Base-by-base conservation (phyloP, 163 green algal species). In the Chlorella variabilis region DNA sequence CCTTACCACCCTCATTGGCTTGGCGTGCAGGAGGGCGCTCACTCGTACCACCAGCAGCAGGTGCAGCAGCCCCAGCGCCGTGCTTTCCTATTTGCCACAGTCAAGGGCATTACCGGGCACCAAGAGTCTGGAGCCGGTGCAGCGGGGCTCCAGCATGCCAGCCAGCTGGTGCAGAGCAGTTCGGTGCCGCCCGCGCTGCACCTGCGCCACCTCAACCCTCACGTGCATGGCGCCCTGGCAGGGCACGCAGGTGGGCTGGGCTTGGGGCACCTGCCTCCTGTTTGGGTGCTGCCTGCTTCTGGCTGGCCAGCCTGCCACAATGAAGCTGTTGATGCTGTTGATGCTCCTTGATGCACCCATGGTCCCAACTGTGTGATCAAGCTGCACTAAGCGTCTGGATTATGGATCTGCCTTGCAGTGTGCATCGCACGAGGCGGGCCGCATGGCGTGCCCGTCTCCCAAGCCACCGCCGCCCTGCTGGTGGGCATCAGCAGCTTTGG, bases 401-500 rank as follows among this genome's bases (percentile, higher is more conserved):
- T n/a, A n/a, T n/a, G n/a, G n/a, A n/a, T n/a, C n/a, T 71, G 36
- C 63, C 62, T 20, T 41, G 67, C 68, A 17, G 82, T 85, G 27
- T 38, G 74, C 36, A 85, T 94, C n/a, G 84, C 88, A 1, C 83
- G 90, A 7, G 89, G 90, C 29, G 89, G 87, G 2, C 75, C 83
- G 13, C 51, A 65, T 25, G 85, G 80, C 31, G 36, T 91, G 76
- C 80, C 87, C 21, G 27, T 48, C 13, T 11, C 45, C 17, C 48
- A 65, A 38, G 49, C 33, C 29, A 38, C 34, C 51, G 27, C 20
- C n/a, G 69, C 4, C 29, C 56, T 77, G 36, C n/a, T 79, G 17
- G 31, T 89, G 25, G 83, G 90, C 41, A 87, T 95, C 5, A 95
- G 86, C 86, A 94, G 91, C 15, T 96, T 96, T 87, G 92, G 91